Evolutionary conservation across 1,284 basidiomycete species (phyloP).

Genomic region (Sutorius eximius): DNA sequence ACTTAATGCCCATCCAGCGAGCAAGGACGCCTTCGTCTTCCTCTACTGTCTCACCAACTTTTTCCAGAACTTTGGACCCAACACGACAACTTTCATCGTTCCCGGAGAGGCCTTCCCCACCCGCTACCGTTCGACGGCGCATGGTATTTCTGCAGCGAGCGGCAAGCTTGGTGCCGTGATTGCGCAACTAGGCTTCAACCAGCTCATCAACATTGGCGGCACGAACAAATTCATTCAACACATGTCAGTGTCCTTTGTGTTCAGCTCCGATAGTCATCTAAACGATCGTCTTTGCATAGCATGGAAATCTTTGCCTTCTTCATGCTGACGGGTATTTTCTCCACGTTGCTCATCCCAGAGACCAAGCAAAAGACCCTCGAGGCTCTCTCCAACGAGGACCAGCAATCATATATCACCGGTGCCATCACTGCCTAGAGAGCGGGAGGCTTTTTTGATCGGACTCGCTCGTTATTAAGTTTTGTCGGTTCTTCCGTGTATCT

Average conservation of each 20-base stretch:
- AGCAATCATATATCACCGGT: conserved; percentile 45
- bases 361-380: conserved; percentile 59
- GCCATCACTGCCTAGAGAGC: conserved; percentile 15
- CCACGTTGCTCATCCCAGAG: conserved; percentile 62
- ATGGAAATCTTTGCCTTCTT: conserved; percentile 57
- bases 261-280: background rate
- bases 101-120: conserved; percentile 78
- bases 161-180: conserved; percentile 73
- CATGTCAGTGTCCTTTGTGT: conserved; percentile 33
- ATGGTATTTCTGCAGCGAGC: conserved; percentile 70
- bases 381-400: conserved; percentile 54
- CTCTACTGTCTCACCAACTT: conserved; percentile 61
- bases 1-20: conserved; percentile 42
- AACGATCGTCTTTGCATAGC: conserved; percentile 19
- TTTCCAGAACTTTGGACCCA: conserved; percentile 65
- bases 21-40: conserved; percentile 55
- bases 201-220: conserved; percentile 51
- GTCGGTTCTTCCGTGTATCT: background rate
- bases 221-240: conserved; percentile 39
- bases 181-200: conserved; percentile 60
- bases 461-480: background rate
- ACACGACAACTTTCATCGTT: conserved; percentile 71
- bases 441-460: background rate
- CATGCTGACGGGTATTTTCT: conserved; percentile 60
- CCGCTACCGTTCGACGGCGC: conserved; percentile 66